Percentiles rank a stretch among this genome's conserved stretches.
phyloP scores from a whole-genome alignment of 257 asterid genomes.

The Nicotiana obtusifolia region DNA sequence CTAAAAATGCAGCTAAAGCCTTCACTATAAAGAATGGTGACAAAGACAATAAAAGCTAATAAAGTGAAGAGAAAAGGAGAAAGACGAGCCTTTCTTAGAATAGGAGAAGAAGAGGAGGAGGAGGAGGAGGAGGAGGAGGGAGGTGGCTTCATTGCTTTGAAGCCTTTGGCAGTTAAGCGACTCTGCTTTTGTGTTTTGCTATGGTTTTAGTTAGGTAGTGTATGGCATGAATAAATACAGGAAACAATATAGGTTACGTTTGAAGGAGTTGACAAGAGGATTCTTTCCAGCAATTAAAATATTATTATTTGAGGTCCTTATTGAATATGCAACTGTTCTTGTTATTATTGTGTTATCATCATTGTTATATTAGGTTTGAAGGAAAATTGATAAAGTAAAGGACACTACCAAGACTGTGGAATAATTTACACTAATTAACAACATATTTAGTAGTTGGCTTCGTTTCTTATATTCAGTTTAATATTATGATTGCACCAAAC shows the following conservation, averaged over 20 bases:
- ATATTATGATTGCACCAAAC: background rate
- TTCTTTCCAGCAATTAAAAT: background rate
- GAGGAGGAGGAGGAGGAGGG: conserved; percentile 13
- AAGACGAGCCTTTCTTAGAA: conserved; percentile 18
- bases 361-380: conserved; percentile 10
- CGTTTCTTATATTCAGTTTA: background rate
- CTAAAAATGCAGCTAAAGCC: conserved; percentile 30
- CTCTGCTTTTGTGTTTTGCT: background rate
- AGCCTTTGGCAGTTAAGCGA: background rate
- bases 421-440: background rate
- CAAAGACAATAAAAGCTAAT: conserved; percentile 30
- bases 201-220: background rate
- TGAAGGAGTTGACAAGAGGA: background rate
- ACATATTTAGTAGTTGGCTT: background rate
- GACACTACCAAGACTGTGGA: background rate
- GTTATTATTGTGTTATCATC: background rate
- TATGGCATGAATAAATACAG: background rate
- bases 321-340: background rate
- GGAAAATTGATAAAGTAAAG: background rate
- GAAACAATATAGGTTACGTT: background rate
- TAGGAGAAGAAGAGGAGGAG: conserved; percentile 23
- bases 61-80: conserved; percentile 34
- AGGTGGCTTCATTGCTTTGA: conserved; percentile 28
- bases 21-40: conserved; percentile 35
- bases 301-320: background rate